Base-by-base conservation (phyloP, 371 early-diverging fungal genomes). In the Lichtheimia corymbifera region DNA sequence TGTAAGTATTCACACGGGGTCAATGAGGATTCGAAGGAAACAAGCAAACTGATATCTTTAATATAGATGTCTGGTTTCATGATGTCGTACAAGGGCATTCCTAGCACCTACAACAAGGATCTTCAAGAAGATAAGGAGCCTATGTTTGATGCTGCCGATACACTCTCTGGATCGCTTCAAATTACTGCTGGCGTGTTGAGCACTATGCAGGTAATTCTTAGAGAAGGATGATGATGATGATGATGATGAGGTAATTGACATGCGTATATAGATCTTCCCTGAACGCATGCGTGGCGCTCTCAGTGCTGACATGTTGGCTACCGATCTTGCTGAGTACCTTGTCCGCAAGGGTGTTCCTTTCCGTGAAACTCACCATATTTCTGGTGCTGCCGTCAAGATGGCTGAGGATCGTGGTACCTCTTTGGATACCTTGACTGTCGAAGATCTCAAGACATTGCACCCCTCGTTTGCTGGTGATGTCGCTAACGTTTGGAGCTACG, bases 101-200 rank as follows among this genome's bases (percentile, higher is more conserved):
- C 98, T 9, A 93, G 92, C 73, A 95, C 98, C 12, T 98, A 98
- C 82, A 98, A 98, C 87, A 97, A 97, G 81, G 98, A 97, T 72
- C 85, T 98, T 67, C 98, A 98, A 75, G 98, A 97, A 78, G 98
- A 97, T 75, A 98, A 98, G 81, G 97, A 97, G 71, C 96, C 97
- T 28, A 86, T 98, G 85, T 97, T 98, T 76, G 97, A 97, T 65
- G 89, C 97, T 17, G 88, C 83, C 7, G 95, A 96, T 68, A 97
- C 93, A 2, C 70, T 97, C 35, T 77, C 86, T 47, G 94, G 93
- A 0, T 93, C 93, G 5, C 78, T 98, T 41, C 93, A 95, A 74
- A 95, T 98, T 66, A 86, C 93, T 13, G 83, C 92, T 4, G 95
- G 95, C 35, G 96, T 96, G 0, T 66, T 98, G 52, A 85, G 93